Conservation (phyloP, 2,329 filamentous ascomycete genomes). For the Clarireedia homoeocarpa region DNA sequence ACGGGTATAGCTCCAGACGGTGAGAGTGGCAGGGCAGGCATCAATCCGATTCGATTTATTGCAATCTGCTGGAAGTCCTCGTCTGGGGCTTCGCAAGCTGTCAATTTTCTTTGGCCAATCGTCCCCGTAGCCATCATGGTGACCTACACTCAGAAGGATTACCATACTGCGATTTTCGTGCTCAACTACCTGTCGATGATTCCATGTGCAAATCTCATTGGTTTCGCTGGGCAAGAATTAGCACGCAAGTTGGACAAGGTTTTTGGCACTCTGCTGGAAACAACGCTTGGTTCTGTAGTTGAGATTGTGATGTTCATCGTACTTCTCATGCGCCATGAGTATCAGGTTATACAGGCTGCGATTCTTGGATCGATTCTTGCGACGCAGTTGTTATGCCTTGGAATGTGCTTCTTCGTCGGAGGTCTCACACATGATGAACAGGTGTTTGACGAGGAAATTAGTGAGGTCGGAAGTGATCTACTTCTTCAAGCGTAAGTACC, state of each 20-base stretch:
- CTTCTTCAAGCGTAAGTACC: conserved; percentile 65
- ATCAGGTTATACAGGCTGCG: conserved; percentile 70
- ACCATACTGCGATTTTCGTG: conserved; percentile 57
- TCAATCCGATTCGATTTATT: conserved; percentile 57
- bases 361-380: conserved; percentile 79
- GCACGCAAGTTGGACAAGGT: conserved; percentile 70
- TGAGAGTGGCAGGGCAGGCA: conserved; percentile 59
- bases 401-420: conserved; percentile 71
- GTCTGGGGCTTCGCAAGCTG: conserved; percentile 52
- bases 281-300: conserved; percentile 63
- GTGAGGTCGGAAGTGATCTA: conserved; percentile 70
- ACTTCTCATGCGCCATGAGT: conserved; percentile 46
- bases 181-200: conserved; percentile 72
- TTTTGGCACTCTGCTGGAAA: conserved; percentile 53
- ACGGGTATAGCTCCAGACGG: conserved; percentile 42
- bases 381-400: conserved; percentile 73
- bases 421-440: conserved; percentile 62
- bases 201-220: conserved; percentile 66
- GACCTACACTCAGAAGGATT: conserved; percentile 44
- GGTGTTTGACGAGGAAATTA: conserved; percentile 65
- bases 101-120: conserved; percentile 69
- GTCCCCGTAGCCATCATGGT: conserved; percentile 65
- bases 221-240: conserved; percentile 65
- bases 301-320: conserved; percentile 81
- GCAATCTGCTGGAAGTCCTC: conserved; percentile 56